phyloP scores from a whole-genome alignment of 148 eudicot genomes.

The Persicaria tinctoria region DNA sequence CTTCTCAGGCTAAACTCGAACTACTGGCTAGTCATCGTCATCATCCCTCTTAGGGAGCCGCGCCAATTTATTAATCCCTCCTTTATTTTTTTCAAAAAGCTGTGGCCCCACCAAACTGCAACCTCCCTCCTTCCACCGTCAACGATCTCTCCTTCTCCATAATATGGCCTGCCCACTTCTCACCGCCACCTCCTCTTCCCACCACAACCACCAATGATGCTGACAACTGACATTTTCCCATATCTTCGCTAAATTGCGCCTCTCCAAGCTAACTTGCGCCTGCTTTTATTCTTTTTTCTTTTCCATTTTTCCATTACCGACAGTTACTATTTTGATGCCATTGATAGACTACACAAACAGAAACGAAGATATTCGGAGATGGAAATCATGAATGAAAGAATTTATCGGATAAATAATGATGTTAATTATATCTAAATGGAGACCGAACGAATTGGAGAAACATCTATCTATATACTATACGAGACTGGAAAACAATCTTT shows the following conservation, averaged over 20 bases:
- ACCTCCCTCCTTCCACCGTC: background rate
- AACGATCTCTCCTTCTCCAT: background rate
- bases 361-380: background rate
- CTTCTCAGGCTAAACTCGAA: background rate
- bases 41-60: background rate
- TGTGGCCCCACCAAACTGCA: background rate
- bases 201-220: background rate
- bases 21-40: background rate
- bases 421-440: too few relatives aligned
- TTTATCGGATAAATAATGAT: background rate
- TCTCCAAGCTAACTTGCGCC: background rate
- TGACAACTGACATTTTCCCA: background rate
- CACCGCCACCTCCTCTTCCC: background rate
- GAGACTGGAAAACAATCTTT: background rate
- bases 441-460: background rate
- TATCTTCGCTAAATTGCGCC: background rate
- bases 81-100: background rate
- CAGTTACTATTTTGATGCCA: background rate
- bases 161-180: background rate
- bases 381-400: background rate
- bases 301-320: background rate
- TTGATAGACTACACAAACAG: too few relatives aligned
- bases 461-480: background rate
- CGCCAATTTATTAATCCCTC: background rate
- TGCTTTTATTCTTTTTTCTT: background rate